Evolutionary conservation across 139 green algal genomes (phyloP), one percentile per base, ranked within the genome.

Genomic region (Eudorina sp.): DNA sequence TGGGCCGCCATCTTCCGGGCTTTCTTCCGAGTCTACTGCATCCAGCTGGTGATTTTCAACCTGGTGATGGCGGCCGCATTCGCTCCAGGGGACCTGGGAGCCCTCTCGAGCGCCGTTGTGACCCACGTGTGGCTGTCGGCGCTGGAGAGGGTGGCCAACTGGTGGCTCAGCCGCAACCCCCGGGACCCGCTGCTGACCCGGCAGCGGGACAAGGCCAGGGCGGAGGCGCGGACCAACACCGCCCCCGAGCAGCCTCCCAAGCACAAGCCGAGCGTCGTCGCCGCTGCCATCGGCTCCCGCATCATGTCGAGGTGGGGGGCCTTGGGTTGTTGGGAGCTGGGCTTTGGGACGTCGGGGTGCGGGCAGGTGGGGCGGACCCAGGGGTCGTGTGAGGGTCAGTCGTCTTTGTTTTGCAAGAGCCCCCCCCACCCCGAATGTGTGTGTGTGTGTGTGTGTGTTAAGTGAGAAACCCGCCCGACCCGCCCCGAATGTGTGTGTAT

Each of bases 11-110:
- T 89, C 19, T 90, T 87, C 41, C 87, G 89, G 27, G 89, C 93
- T 60, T 96, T 96, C 69, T 95, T 93, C 86, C 86, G 93, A 13
- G 86, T 96, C 27, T 95, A 84, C 72, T 60, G 70, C 18, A 41
- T 89, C 29, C 84, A 89, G 40, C 53, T 89, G 48, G 41, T 89
- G 40, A 55, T 89, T 38, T 19, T 84, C 9, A 66, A 64, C 31
- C 41, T 78, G n/a, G 14, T 79, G 25, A 27, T 89, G 48, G 84
- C 73, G 27, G 13, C 70, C n/a, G 84, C 84, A 45, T 89, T 84
- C 23, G 53, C 84, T 23, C 38, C 70, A 6, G 13, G 53, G 53
- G 34, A 79, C 68, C 1, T 5, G 9, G 23, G 48, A 14, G 40
- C 73, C 53, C 73, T 89, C 27, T 76, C 48, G 14, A 41, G 41